Conservation (phyloP, 371 early-diverging fungal genomes). For the Smittium mucronatum region DNA sequence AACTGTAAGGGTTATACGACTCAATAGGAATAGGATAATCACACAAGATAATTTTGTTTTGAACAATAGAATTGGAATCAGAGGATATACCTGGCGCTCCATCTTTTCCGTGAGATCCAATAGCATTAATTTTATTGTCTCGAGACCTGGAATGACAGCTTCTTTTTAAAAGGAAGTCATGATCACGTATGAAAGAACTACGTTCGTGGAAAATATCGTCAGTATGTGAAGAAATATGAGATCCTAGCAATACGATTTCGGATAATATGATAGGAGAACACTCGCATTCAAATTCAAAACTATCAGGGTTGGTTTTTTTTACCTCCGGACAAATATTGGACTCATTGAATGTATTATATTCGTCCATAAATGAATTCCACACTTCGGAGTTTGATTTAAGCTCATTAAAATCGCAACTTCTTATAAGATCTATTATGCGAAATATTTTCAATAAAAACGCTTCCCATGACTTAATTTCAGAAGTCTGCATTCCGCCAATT, state of each 20-base stretch:
- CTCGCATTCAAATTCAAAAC: neutral
- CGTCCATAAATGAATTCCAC: no score
- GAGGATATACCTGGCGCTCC: no score
- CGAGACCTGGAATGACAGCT: no score
- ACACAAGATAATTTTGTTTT: no score
- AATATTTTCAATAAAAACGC: neutral
- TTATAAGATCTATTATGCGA: neutral
- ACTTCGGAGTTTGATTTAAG: no score
- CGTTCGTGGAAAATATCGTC: neutral
- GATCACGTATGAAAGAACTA: neutral
- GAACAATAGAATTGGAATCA: no score
- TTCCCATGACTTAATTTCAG: neutral
- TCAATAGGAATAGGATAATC: neutral
- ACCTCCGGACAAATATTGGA: neutral
- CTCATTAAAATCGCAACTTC: no score
- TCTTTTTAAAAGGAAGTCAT: neutral
- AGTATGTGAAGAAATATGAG: neutral
- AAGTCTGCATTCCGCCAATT: neutral
- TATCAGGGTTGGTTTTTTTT: neutral
- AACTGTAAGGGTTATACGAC: neutral
- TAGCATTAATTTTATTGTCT: no score
- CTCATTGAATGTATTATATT: neutral
- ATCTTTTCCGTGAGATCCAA: no score
- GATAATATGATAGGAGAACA: neutral
- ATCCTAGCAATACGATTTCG: neutral